phyloP scores from a whole-genome alignment of 805 yeast genomes.

The Zygoascus tannicola region DNA sequence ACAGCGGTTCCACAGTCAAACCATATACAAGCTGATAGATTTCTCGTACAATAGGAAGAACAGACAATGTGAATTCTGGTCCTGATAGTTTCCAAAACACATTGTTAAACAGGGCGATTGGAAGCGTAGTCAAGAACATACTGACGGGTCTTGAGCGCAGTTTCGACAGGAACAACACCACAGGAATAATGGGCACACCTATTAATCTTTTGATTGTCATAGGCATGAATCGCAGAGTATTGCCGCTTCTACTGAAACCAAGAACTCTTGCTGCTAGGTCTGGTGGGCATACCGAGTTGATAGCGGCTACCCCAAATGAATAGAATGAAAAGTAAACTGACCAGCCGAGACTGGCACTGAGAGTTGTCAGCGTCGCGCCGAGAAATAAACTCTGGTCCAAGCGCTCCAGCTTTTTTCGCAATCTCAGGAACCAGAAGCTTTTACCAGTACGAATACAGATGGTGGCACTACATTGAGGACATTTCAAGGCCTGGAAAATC shows the following conservation, averaged over 20 bases:
- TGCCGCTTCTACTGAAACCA: constrained; percentile 15
- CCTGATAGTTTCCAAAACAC: constrained; percentile 16
- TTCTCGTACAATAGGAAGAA: constrained; percentile 15
- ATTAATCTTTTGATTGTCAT: constrained; percentile 14
- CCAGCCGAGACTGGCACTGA: constrained; percentile 11
- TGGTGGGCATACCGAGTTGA: constrained; percentile 23
- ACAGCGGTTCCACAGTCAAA: constrained; percentile 14
- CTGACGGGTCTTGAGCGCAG: constrained; percentile 12
- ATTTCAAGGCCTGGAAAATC: constrained; percentile 9
- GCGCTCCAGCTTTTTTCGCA: constrained; percentile 15
- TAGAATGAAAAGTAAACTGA: constrained; percentile 21
- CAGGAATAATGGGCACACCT: constrained; percentile 21
- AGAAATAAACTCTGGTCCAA: constrained; percentile 8
- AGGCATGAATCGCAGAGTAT: constrained; percentile 9
- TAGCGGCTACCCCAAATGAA: constrained; percentile 22
- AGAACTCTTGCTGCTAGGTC: constrained; percentile 18
- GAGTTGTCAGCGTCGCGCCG: constrained; percentile 8
- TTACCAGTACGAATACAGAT: constrained; percentile 16
- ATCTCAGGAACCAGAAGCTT: constrained; percentile 12
- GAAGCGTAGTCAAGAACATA: constrained; percentile 10
- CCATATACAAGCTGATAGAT: constrained; percentile 13
- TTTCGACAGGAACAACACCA: constrained; percentile 17
- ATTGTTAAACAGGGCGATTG: constrained; percentile 15
- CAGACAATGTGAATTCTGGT: constrained; percentile 14
- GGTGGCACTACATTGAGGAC: constrained; percentile 28